Conservation (phyloP, 441 rosid species). For the Cnidoscolus chayamansa region DNA sequence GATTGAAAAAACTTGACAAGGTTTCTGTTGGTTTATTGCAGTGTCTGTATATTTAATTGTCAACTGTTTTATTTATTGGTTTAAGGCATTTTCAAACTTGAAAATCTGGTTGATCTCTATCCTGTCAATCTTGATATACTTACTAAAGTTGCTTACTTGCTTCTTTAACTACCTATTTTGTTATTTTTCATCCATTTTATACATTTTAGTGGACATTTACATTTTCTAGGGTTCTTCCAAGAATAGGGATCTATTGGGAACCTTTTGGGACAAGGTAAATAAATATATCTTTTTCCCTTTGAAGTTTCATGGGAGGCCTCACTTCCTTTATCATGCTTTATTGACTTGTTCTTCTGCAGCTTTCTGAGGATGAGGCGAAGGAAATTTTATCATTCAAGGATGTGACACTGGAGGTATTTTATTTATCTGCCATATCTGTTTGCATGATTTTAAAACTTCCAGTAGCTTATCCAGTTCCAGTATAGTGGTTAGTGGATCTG, state of each 20-base stretch:
- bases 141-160: background rate
- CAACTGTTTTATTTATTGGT: slow-evolving; percentile 8
- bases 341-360: slow-evolving; percentile 48
- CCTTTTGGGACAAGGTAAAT: slow-evolving; percentile 82
- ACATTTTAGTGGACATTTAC: background rate
- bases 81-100: slow-evolving; percentile 11
- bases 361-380: slow-evolving; percentile 58
- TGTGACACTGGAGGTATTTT: slow-evolving; percentile 58
- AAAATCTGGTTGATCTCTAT: slow-evolving; percentile 16
- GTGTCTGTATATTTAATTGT: slow-evolving; percentile 17
- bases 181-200: slow-evolving; percentile 14
- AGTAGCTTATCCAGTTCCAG: too few relatives aligned
- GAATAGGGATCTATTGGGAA: slow-evolving; percentile 64
- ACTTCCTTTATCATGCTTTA: slow-evolving; percentile 16
- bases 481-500: too few relatives aligned
- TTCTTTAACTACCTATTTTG: slow-evolving; percentile 3
- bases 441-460: too few relatives aligned
- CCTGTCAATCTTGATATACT: slow-evolving; percentile 2
- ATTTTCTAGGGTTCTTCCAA: slow-evolving; percentile 61
- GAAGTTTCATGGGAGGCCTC: slow-evolving; percentile 15
- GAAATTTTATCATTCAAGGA: slow-evolving; percentile 67
- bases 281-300: background rate
- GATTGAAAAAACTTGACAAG: slow-evolving; percentile 76
- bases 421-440: too few relatives aligned
- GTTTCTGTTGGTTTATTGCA: slow-evolving; percentile 35